phyloP scores from a whole-genome alignment of 2,329 filamentous ascomycete genomes.

The Trichophyton schoenleinii region DNA sequence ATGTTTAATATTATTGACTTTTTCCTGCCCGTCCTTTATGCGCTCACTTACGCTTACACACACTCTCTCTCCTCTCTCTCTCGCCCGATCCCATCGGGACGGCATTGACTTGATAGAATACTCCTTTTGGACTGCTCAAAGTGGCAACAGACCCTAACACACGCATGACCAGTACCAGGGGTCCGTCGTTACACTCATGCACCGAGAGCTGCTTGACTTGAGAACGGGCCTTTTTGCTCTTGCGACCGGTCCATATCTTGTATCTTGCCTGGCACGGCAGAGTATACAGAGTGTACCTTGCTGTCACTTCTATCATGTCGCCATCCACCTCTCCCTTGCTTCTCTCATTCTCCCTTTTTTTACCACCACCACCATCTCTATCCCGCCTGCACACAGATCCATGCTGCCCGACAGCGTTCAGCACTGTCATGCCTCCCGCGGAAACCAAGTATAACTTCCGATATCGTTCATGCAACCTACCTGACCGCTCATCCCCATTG shows the following conservation, averaged over 20 bases:
- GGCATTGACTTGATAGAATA: neutral
- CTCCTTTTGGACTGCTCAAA: neutral
- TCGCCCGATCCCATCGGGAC: neutral
- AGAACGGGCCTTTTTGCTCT: neutral
- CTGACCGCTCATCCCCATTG: neutral
- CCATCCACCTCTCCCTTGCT: neutral
- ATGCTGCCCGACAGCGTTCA: too few species aligned
- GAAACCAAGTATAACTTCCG: neutral
- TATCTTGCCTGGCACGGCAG: neutral
- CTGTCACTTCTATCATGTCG: neutral
- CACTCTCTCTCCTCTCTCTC: neutral
- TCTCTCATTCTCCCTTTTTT: neutral
- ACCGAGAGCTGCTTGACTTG: neutral
- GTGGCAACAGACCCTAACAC: neutral
- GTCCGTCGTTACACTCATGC: neutral
- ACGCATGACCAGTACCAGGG: slow-evolving; percentile 1
- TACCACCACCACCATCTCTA: neutral
- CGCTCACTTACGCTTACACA: neutral
- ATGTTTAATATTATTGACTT: slow-evolving; percentile 1
- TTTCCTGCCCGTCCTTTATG: neutral
- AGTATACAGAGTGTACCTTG: neutral
- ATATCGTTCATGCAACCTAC: slow-evolving; percentile 1
- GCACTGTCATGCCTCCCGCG: too few species aligned
- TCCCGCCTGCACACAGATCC: neutral
- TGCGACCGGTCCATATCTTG: neutral